phyloP scores from a whole-genome alignment of 148 eudicot species.

The Heliamphora exappendiculata region DNA sequence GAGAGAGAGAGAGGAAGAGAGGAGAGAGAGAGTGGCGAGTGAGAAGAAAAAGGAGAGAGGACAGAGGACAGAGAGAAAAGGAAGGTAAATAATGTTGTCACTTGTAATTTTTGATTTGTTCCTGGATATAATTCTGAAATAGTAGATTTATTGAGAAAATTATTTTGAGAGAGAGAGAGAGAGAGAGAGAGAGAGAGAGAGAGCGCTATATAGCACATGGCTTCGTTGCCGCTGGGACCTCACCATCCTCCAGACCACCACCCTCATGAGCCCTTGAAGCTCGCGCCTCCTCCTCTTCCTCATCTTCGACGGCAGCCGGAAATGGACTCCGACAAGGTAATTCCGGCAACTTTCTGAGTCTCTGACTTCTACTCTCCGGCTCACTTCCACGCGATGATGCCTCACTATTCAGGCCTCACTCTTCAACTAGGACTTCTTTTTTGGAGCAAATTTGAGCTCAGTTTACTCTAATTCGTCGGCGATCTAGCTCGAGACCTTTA shows the following conservation, averaged over 20 bases:
- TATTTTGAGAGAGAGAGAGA: not conserved
- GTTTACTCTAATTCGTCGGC: not conserved
- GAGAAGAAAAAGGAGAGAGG: no score
- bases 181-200: not conserved
- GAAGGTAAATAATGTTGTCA: no score
- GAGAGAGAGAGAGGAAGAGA: no score
- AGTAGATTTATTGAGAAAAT: not conserved
- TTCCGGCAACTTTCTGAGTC: not conserved
- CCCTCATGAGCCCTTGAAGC: constrained; percentile 20
- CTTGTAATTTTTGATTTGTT: no score
- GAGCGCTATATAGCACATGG: constrained; percentile 32
- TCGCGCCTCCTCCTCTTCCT: constrained; percentile 6
- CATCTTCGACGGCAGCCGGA: constrained; percentile 30
- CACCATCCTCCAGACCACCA: constrained; percentile 33
- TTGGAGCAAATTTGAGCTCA: constrained; percentile 4
- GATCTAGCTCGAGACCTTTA: constrained; percentile 21
- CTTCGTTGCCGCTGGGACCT: constrained; percentile 46
- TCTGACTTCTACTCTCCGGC: not conserved
- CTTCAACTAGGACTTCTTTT: not conserved
- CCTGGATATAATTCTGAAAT: no score
- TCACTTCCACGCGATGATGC: not conserved
- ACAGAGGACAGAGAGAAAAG: no score
- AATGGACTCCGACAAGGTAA: constrained; percentile 42
- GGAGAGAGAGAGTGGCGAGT: no score
- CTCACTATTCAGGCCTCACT: not conserved